These are phyloP conservation scores for Xylaria sp. DNA, from an alignment of 2,329 filamentous ascomycete genomes.

Conservation along the genomic window DNA sequence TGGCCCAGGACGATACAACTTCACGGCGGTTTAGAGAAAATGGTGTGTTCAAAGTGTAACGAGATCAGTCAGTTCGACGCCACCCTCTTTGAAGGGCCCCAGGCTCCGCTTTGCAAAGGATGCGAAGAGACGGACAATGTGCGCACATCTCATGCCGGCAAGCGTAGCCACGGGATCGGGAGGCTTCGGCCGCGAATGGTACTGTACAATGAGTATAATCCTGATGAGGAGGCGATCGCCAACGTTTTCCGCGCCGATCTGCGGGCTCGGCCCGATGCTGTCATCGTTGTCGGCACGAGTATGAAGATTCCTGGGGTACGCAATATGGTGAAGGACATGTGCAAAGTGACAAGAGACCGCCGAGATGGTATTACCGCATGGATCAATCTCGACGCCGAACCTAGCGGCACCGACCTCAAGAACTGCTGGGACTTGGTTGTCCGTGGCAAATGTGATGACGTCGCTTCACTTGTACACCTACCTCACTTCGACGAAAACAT, in stretches of 20 bases:
- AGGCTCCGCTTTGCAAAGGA: slow-evolving; percentile 80
- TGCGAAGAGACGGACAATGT: slow-evolving; percentile 81
- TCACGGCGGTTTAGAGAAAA: slow-evolving; percentile 92
- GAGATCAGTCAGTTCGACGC: slow-evolving; percentile 80
- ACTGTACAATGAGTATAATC: slow-evolving; percentile 96
- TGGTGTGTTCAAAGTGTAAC: slow-evolving; percentile 95
- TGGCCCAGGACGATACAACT: slow-evolving; percentile 96
- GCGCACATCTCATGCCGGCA: slow-evolving; percentile 79
- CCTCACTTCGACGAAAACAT: slow-evolving; percentile 68
- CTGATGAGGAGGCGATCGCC: slow-evolving; percentile 95
- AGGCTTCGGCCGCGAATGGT: slow-evolving; percentile 92
- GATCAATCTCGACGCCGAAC: slow-evolving; percentile 91
- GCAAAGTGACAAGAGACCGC: slow-evolving; percentile 82
- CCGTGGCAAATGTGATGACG: slow-evolving; percentile 85
- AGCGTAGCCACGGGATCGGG: slow-evolving; percentile 93
- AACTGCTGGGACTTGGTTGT: slow-evolving; percentile 95
- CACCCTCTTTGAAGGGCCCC: slow-evolving; percentile 83
- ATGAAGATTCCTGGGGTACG: slow-evolving; percentile 94
- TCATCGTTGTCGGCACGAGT: slow-evolving; percentile 95
- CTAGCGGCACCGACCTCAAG: slow-evolving; percentile 84
- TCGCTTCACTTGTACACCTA: slow-evolving; percentile 77
- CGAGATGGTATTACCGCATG: slow-evolving; percentile 89
- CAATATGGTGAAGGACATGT: slow-evolving; percentile 90
- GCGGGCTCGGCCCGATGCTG: slow-evolving; percentile 84
- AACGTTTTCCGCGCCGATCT: slow-evolving; percentile 89